Conservation (phyloP, 306 rosid genomes). For the Malus asiatica region DNA sequence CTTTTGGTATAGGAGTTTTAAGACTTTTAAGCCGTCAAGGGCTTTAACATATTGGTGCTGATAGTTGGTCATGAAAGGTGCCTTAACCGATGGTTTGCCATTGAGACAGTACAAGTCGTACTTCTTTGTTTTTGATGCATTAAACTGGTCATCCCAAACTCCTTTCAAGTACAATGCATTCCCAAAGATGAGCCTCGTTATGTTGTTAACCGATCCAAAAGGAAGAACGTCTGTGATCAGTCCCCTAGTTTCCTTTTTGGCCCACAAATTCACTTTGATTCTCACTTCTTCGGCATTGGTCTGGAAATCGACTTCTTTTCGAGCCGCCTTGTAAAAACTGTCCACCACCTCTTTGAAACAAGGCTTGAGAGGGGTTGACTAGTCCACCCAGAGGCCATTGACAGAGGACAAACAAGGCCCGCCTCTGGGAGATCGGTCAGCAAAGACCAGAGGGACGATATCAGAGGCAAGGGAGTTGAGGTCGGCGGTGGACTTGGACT, state of each 20-base stretch:
- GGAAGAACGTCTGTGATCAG: not conserved
- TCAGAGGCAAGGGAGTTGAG: not conserved
- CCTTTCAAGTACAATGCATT: slow-evolving; percentile 22
- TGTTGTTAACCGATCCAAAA: not conserved
- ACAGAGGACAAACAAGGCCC: slow-evolving; percentile 4
- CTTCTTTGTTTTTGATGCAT: not conserved
- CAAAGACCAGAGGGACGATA: not conserved
- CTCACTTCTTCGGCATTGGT: not conserved
- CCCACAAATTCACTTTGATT: slow-evolving; percentile 23
- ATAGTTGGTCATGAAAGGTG: slow-evolving; percentile 4
- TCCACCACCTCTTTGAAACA: not conserved
- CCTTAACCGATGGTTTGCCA: not conserved
- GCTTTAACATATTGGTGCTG: not conserved
- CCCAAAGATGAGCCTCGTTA: not conserved
- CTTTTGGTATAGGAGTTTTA: too few relatives aligned
- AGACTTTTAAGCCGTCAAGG: too few relatives aligned
- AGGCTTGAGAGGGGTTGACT: not conserved
- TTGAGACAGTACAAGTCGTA: not conserved
- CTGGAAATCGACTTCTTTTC: not conserved
- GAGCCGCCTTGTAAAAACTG: not conserved
- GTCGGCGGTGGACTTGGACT: not conserved
- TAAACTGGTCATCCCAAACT: slow-evolving; percentile 2
- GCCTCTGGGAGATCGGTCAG: not conserved
- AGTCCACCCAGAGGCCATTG: not conserved
- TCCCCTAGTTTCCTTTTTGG: slow-evolving; percentile 13